phyloP scores from a whole-genome alignment of 768 basidiomycete genomes.

The Mycena amicta region DNA sequence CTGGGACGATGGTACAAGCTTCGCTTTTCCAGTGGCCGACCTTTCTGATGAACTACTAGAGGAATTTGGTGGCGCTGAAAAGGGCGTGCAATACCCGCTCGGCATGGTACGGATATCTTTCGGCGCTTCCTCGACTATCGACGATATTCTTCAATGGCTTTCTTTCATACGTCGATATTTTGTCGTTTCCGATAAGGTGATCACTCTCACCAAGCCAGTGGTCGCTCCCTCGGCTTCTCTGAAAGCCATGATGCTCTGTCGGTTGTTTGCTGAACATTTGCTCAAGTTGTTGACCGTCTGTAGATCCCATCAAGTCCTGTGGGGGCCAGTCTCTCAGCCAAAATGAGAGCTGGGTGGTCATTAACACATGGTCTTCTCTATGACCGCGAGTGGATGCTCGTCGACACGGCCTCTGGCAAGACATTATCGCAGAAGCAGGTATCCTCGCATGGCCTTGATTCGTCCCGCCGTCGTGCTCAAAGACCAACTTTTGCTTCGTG shows the following conservation, averaged over 20 bases:
- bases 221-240: conserved; percentile 1
- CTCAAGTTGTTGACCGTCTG: background rate
- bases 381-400: conserved; percentile 24
- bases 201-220: conserved; percentile 5
- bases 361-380: conserved; percentile 17
- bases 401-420: conserved; percentile 15
- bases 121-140: conserved; percentile 22
- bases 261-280: background rate
- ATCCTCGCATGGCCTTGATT: conserved; percentile 20
- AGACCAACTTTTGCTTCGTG: conserved; percentile 9
- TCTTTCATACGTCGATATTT: conserved; percentile 24
- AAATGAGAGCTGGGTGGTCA: conserved; percentile 17
- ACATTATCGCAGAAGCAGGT: conserved; percentile 22
- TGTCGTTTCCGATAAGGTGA: conserved; percentile 20
- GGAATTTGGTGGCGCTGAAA: conserved; percentile 13
- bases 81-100: conserved; percentile 4
- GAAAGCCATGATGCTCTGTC: conserved; percentile 17
- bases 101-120: conserved; percentile 23
- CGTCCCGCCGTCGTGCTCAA: conserved; percentile 16
- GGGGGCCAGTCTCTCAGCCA: conserved; percentile 20
- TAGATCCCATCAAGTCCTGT: conserved; percentile 26
- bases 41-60: conserved; percentile 8
- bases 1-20: conserved; percentile 22
- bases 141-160: conserved; percentile 20
- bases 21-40: background rate